Evolutionary conservation across 2,329 filamentous ascomycete genomes (phyloP).

Genomic region (Cadophora luteo-olivacea): DNA sequence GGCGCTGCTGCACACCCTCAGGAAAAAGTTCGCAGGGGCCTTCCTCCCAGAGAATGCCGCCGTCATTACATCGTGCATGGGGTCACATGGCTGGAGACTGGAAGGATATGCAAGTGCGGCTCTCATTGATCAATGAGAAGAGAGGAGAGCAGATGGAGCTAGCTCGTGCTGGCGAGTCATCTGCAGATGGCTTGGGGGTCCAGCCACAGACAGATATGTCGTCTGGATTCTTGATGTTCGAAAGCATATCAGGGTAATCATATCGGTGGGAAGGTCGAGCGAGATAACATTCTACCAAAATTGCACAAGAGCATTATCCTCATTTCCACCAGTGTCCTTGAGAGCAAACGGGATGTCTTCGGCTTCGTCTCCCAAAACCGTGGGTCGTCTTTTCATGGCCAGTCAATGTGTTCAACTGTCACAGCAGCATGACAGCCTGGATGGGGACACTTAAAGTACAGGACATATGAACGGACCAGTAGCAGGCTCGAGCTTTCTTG

Average conservation of each 20-base stretch:
- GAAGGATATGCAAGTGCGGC: constrained; percentile 26
- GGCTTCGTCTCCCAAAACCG: constrained; percentile 1
- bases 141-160: not conserved
- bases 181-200: not conserved
- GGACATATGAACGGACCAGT: constrained; percentile 11
- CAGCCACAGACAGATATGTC: not conserved
- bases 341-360: not conserved
- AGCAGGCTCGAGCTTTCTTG: constrained; percentile 21
- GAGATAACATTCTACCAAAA: not conserved
- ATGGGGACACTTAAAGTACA: not conserved
- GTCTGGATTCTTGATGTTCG: not conserved
- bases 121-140: constrained; percentile 21
- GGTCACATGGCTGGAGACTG: constrained; percentile 26
- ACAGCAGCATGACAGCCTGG: constrained; percentile 14
- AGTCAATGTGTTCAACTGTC: not conserved
- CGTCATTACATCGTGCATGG: constrained; percentile 19
- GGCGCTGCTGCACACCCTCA: constrained; percentile 24
- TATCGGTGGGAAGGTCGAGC: not conserved
- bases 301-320: not conserved
- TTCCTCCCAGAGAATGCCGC: constrained; percentile 23
- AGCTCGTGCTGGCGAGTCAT: constrained; percentile 10
- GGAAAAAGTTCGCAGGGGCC: not conserved
- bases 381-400: constrained; percentile 6
- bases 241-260: not conserved
- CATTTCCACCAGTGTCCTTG: not conserved